These are phyloP conservation scores for Candida tetrigidarum DNA, from an alignment of 1,139 yeast species.

Conservation along the genomic window DNA sequence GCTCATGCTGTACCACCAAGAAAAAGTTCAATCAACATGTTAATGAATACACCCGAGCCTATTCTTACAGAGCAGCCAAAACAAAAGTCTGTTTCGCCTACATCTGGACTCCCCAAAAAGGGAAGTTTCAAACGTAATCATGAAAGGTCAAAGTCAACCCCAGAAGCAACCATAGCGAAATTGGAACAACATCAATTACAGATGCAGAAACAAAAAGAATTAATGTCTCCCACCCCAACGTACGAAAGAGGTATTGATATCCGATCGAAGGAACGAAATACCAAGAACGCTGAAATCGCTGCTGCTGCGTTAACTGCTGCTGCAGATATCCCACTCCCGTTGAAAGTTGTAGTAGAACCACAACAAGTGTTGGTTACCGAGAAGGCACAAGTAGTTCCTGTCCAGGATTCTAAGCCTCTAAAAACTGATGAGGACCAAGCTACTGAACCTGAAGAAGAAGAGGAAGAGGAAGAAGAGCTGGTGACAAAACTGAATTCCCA, in stretches of 20 bases:
- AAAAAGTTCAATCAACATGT: slow-evolving; percentile 17
- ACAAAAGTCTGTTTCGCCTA: slow-evolving; percentile 16
- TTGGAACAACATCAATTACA: slow-evolving; percentile 5
- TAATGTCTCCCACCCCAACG: slow-evolving; percentile 14
- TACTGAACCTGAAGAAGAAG: slow-evolving; percentile 26
- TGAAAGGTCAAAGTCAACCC: slow-evolving; percentile 30
- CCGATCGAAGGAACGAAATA: slow-evolving; percentile 40
- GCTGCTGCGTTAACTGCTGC: slow-evolving; percentile 78
- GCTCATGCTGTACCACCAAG: slow-evolving; percentile 6
- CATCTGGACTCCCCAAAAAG: slow-evolving; percentile 14
- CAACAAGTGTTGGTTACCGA: slow-evolving; percentile 8
- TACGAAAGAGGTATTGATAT: slow-evolving; percentile 47
- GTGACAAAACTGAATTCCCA: neutral
- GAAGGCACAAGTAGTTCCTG: slow-evolving; percentile 8
- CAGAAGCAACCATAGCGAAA: slow-evolving; percentile 18
- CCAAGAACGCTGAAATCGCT: slow-evolving; percentile 60
- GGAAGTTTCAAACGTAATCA: slow-evolving; percentile 23
- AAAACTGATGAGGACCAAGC: slow-evolving; percentile 16
- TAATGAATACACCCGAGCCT: slow-evolving; percentile 17
- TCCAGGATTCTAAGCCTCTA: slow-evolving; percentile 6
- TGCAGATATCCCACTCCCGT: slow-evolving; percentile 66
- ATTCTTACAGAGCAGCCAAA: neutral
- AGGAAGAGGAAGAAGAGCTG: slow-evolving; percentile 11
- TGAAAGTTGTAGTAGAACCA: slow-evolving; percentile 20
- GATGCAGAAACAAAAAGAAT: slow-evolving; percentile 3